A percentile compares a stretch with the other conserved stretches of the same genome.
Conservation (phyloP, 805 yeast genomes). For the Blastobotrys chiropterorum region DNA sequence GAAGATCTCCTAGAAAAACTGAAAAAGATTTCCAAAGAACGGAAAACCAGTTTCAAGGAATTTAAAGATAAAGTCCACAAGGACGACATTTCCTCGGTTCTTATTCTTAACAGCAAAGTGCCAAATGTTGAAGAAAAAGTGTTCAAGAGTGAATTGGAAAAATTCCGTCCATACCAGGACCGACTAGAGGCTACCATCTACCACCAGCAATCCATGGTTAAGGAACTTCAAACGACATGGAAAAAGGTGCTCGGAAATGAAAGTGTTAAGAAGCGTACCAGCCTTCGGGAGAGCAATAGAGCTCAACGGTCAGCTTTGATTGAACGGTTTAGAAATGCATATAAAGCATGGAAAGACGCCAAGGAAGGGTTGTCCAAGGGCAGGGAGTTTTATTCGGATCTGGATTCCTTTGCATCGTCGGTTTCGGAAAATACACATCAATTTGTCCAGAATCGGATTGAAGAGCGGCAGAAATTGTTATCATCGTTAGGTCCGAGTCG, state of each 20-base stretch:
- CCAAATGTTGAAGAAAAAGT: constrained; percentile 49
- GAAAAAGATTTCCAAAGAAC: constrained; percentile 56
- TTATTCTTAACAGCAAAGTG: constrained; percentile 58
- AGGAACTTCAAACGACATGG: constrained; percentile 42
- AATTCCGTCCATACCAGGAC: constrained; percentile 62
- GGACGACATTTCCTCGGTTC: constrained; percentile 77
- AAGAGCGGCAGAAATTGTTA: constrained; percentile 13
- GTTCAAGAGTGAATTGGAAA: constrained; percentile 67
- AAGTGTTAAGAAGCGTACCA: constrained; percentile 37
- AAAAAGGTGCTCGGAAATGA: constrained; percentile 40
- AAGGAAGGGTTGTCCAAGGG: constrained; percentile 58
- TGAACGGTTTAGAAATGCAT: constrained; percentile 42
- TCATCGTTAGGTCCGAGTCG: neutral
- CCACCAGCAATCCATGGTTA: constrained; percentile 53
- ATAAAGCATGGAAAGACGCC: constrained; percentile 52
- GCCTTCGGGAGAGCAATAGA: constrained; percentile 33
- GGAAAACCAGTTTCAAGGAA: constrained; percentile 52
- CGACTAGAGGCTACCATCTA: constrained; percentile 64
- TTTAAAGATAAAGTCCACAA: constrained; percentile 64
- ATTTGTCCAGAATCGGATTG: constrained; percentile 17
- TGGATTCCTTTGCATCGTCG: constrained; percentile 20
- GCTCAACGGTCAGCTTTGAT: constrained; percentile 33
- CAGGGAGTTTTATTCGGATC: constrained; percentile 51
- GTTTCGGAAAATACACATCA: constrained; percentile 17
- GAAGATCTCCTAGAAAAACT: constrained; percentile 58